Evolutionary conservation across 2,329 filamentous ascomycete genomes (phyloP), one percentile per base, ranked within the genome.

Genomic region (Dactylellina leptospora): DNA sequence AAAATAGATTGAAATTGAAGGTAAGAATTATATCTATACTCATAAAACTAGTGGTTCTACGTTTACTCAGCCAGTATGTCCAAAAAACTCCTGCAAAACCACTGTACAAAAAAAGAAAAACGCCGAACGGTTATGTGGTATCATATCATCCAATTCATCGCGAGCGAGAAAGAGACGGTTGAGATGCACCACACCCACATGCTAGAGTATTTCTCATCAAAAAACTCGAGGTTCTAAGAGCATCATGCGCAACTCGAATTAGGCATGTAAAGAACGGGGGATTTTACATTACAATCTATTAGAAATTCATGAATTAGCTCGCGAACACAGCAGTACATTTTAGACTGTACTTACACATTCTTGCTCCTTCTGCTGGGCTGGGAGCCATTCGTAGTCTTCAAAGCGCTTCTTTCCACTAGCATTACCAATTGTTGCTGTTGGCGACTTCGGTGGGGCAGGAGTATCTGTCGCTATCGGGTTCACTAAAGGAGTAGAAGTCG

Each of bases 331-430:
- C 23, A 20, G 1, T 2, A 10, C 5, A 10, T 4, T 45, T 10
- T 4, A 11, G 10, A 13, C 9, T 36, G 4, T 25, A 33, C 68
- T 72, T 72, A 72, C 68, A 25, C 68, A 72, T 72, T 72, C 68
- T 72, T 72, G 68, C 18, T 72, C 68, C 30, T 72, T 72, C 42
- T 72, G 68, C 45, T 58, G 59, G 11, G 45, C 36, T 40, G 68
- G 68, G 13, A 72, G 47, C 68, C 68, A 72, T n/a, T 72, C 68
- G 20, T 72, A 72, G 20, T 72, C 68, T 27, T 72, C 68, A 20
- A 72, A 72, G 25, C 68, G 44, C 16, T 72, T 72, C 38, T 72
- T 72, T 9, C 68, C 53, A 13, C 18, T 51, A 30, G 47, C 22
- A 27, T 10, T 30, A 22, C 20, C 48, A 36, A n/a, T 10, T n/a